Conservation (phyloP, 1,139 yeast species). For the Chernovozyma sophiae-reginae region DNA sequence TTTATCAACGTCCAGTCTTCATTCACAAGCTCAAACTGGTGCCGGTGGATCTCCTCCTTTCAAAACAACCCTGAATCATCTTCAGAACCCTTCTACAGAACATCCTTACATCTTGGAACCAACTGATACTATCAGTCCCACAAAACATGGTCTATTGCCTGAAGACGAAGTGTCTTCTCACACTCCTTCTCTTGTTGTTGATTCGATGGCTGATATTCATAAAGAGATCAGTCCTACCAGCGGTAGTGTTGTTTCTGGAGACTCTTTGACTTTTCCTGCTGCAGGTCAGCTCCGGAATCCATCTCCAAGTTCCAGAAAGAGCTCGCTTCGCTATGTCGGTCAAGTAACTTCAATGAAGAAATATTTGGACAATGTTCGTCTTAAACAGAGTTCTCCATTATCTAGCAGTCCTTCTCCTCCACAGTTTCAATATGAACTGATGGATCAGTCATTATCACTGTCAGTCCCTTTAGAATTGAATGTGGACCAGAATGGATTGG, state of each 20-base stretch:
- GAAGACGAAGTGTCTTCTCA: constrained; percentile 4
- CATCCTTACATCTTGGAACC: constrained; percentile 19
- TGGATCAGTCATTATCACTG: not conserved
- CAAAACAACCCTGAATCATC: too few species aligned
- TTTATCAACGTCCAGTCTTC: constrained; percentile 12
- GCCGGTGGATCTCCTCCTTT: too few species aligned
- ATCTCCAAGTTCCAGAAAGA: not conserved
- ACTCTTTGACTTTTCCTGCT: not conserved
- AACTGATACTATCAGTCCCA: constrained; percentile 22
- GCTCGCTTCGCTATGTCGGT: not conserved
- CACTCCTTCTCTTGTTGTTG: constrained; percentile 3
- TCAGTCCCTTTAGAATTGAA: not conserved
- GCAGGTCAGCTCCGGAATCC: not conserved
- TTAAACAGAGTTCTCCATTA: not conserved
- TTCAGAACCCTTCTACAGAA: too few species aligned
- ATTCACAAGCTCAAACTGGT: too few species aligned
- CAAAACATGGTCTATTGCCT: constrained; percentile 16
- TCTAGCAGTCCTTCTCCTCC: constrained; percentile 5
- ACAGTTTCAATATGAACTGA: not conserved
- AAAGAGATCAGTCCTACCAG: not conserved
- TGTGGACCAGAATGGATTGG: constrained; percentile 1
- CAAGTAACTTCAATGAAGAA: not conserved
- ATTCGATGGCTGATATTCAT: not conserved
- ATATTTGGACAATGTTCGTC: not conserved
- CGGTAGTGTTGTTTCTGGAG: not conserved